Conservation (phyloP, 2,329 filamentous ascomycete genomes). For the Exophiala mesophila region DNA sequence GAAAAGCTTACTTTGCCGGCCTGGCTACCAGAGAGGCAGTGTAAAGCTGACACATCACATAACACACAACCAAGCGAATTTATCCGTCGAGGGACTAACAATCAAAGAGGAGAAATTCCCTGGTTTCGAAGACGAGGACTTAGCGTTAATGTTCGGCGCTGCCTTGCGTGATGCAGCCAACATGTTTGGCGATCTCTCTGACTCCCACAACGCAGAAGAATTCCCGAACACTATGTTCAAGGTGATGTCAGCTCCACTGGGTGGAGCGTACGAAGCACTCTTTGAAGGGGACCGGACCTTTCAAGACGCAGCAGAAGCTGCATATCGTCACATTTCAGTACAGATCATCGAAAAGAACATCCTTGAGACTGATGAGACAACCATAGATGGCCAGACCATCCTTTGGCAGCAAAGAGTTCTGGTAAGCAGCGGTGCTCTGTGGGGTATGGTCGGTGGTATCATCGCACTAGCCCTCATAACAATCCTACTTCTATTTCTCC, state of each 20-base stretch:
- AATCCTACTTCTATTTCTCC: background rate
- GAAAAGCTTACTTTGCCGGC: constrained; percentile 2
- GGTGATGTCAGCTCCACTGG: constrained; percentile 13
- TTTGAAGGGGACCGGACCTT: constrained; percentile 8
- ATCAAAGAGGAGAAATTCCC: background rate
- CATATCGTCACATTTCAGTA: constrained; percentile 12
- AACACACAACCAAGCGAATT: background rate
- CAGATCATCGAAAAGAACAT: constrained; percentile 12
- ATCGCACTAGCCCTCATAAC: background rate
- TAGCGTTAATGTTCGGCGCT: constrained; percentile 4
- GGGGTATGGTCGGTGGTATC: background rate
- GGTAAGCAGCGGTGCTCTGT: constrained; percentile 8
- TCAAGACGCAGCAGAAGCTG: constrained; percentile 6
- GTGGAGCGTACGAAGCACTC: constrained; percentile 14
- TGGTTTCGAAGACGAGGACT: constrained; percentile 6
- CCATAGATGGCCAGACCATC: background rate
- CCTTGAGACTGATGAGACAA: background rate
- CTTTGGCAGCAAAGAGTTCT: constrained; percentile 4
- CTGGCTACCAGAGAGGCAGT: background rate
- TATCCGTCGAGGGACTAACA: background rate
- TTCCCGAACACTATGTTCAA: constrained; percentile 20
- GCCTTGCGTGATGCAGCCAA: constrained; percentile 5
- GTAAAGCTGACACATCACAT: background rate
- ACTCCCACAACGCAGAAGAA: constrained; percentile 4
- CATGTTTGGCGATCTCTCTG: constrained; percentile 17